Evolutionary conservation across 441 rosid species (phyloP).

Genomic region (Jatropha podagrica): DNA sequence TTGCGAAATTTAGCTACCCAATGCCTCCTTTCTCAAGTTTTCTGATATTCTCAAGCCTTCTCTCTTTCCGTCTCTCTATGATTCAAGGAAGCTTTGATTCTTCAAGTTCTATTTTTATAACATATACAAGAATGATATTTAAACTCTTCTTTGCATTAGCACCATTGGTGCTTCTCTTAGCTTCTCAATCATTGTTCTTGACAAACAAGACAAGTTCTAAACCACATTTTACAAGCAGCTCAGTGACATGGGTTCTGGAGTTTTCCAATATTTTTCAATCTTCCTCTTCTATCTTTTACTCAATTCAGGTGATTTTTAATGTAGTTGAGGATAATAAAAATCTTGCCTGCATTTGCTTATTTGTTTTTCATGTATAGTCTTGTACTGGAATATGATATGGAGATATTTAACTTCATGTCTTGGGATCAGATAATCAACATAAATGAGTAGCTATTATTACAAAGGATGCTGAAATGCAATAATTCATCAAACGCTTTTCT

Average conservation of each 20-base stretch:
- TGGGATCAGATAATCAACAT: not conserved
- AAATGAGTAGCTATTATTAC: not conserved
- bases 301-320: slow-evolving; percentile 55
- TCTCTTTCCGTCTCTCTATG: slow-evolving; percentile 50
- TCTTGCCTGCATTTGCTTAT: not conserved
- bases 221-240: slow-evolving; percentile 18
- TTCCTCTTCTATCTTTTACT: slow-evolving; percentile 51
- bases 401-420: not conserved
- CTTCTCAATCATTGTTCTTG: slow-evolving; percentile 35
- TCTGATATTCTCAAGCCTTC: slow-evolving; percentile 70
- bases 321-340: not conserved
- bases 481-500: not conserved
- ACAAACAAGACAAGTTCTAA: slow-evolving; percentile 12
- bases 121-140: slow-evolving; percentile 36
- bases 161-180: slow-evolving; percentile 35
- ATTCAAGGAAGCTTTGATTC: slow-evolving; percentile 89
- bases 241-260: slow-evolving; percentile 41
- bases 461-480: not conserved
- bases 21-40: slow-evolving; percentile 95
- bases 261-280: slow-evolving; percentile 39
- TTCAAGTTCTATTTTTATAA: slow-evolving; percentile 45
- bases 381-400: not conserved
- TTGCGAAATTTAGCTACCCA: slow-evolving; percentile 67
- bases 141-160: slow-evolving; percentile 47
- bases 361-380: not conserved